Evolutionary conservation across 2,329 filamentous ascomycete species (phyloP), one percentile per base, ranked within the genome.

Genomic region (Rhynchosporium agropyri): DNA sequence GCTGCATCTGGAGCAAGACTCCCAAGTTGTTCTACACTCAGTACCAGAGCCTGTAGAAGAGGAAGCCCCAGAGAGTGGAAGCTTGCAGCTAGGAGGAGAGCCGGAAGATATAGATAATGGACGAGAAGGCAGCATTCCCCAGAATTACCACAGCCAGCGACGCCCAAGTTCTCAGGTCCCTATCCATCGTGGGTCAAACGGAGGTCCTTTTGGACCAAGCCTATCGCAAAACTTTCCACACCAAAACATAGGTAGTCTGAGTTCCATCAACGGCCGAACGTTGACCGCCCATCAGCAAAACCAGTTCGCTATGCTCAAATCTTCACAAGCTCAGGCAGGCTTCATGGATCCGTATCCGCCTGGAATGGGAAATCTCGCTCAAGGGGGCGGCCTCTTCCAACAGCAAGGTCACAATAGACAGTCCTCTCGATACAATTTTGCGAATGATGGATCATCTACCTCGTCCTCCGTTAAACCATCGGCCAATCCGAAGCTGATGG

Each of bases 81-180:
- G 94, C 74, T 81, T 95, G 63, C 93, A 96, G 63, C 82, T 98
- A 20, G 94, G 94, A 62, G 94, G 94, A 49, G 94, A 98, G 74
- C 94, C 94, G 0, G 94, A 98, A 74, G 92, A 96, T 68, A 83
- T 84, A 65, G 88, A 91, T 28, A 77, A 78, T 50, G 73, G 76
- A 20, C 79, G 80, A 20, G 83, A 85, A 56, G 77, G 65, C 4
- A 67, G 50, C 20, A 63, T 72, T 36, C 61, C 77, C 45, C 79
- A 83, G 69, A 74, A 75, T 53, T 83, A 83, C 63, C 83, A 65
- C 31, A 60, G 40, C 15, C 51, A 87, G 65, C 84, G 87, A 56
- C 85, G 86, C 63, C 81, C 84, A 63, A 86, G 85, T 12, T 87
- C 91, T 7, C 91, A 92, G 71, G 88, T 90, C 2, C 91, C 92